Evolutionary conservation across 2,329 filamentous ascomycete species (phyloP).

Genomic region (Zarea fungicola): DNA sequence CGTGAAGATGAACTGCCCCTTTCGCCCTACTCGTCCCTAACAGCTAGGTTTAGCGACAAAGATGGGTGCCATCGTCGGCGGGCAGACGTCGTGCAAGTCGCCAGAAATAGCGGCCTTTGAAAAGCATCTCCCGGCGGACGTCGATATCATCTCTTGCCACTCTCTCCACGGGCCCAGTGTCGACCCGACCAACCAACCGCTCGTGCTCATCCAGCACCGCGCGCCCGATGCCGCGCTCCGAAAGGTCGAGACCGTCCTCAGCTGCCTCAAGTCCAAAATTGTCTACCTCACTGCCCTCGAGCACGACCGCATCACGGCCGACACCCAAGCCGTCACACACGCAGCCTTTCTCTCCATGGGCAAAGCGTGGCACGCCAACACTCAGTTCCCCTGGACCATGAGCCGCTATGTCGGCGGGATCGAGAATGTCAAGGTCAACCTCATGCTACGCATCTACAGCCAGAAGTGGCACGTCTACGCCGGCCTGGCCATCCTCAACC

Average conservation of each 20-base stretch:
- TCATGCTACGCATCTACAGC: constrained; percentile 92
- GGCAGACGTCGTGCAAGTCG: constrained; percentile 96
- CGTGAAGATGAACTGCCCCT: constrained; percentile 9
- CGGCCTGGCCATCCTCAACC: constrained; percentile 93
- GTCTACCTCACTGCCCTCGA: constrained; percentile 82
- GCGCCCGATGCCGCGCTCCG: constrained; percentile 69
- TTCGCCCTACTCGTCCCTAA: constrained; percentile 14
- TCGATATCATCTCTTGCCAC: constrained; percentile 92
- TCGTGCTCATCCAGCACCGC: constrained; percentile 91
- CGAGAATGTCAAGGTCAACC: constrained; percentile 98
- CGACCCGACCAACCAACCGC: constrained; percentile 80
- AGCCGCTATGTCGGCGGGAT: constrained; percentile 95
- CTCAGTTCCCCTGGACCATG: constrained; percentile 95
- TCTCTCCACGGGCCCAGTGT: constrained; percentile 92
- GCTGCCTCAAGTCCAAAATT: constrained; percentile 77
- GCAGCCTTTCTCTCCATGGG: constrained; percentile 97
- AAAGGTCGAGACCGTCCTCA: constrained; percentile 76
- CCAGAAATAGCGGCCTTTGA: constrained; percentile 95
- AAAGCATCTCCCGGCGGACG: constrained; percentile 76
- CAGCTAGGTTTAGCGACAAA: constrained; percentile 67
- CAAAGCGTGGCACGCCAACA: constrained; percentile 91
- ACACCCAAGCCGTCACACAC: constrained; percentile 97
- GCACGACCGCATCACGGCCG: constrained; percentile 95
- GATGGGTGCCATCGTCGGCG: constrained; percentile 88
- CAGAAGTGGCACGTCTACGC: constrained; percentile 99